Evolutionary conservation across 148 eudicot species (phyloP).

Genomic region (Rhododendron kiyosumense): DNA sequence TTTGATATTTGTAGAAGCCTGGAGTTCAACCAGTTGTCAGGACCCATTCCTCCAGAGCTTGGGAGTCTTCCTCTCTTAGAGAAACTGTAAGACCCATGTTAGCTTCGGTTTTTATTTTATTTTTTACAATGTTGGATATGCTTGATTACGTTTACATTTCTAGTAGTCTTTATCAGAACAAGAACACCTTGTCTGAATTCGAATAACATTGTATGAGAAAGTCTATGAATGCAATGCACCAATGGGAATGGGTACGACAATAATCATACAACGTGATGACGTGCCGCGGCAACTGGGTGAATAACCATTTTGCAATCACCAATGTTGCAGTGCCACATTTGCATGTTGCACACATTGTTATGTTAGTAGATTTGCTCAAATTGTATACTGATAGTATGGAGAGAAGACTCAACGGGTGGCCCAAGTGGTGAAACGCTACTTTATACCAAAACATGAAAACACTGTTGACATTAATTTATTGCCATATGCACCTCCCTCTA

Average conservation of each 20-base stretch:
- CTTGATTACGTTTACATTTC: no score
- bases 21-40: slow-evolving; percentile 34
- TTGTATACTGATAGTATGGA: neutral
- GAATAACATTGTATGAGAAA: no score
- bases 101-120: no score
- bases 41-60: slow-evolving; percentile 28
- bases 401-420: neutral
- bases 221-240: neutral
- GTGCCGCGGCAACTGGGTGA: neutral
- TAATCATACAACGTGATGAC: neutral
- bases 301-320: neutral
- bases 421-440: neutral
- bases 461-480: neutral
- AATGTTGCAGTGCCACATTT: neutral
- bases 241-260: neutral
- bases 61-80: slow-evolving; percentile 24
- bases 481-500: neutral
- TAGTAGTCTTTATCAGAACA: neutral
- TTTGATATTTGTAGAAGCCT: slow-evolving; percentile 16
- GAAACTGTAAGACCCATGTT: slow-evolving; percentile 22
- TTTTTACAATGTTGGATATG: no score
- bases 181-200: neutral
- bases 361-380: no score
- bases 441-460: neutral
- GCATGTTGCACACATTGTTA: no score